Evolutionary conservation across 352 stramenopile genomes (phyloP).

Genomic region (Globisporangium nodosum): DNA sequence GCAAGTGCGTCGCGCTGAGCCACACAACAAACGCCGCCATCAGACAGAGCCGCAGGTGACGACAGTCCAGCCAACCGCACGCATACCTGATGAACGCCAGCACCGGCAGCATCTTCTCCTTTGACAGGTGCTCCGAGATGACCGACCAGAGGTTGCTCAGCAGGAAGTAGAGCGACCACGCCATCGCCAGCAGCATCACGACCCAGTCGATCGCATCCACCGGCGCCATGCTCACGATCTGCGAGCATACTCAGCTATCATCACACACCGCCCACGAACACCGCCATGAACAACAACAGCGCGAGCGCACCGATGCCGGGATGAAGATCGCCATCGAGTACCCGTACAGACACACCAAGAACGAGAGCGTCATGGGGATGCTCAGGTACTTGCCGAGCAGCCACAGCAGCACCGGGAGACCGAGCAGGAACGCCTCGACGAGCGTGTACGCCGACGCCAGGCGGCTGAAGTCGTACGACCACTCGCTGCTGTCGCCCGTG

Average conservation of each 20-base stretch:
- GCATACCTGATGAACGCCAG: conserved; percentile 73
- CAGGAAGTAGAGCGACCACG: conserved; percentile 83
- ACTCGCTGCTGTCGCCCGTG: conserved; percentile 44
- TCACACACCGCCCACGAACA: neutral
- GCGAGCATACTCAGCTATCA: neutral
- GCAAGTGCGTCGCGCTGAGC: conserved; percentile 63
- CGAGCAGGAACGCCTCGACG: conserved; percentile 71
- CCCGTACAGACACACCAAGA: conserved; percentile 80
- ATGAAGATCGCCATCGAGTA: conserved; percentile 85
- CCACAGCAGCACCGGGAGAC: conserved; percentile 73
- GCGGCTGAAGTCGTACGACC: conserved; percentile 81
- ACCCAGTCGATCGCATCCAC: conserved; percentile 78
- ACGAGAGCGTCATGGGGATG: conserved; percentile 71
- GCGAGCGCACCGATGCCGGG: conserved; percentile 48
- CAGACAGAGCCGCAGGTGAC: neutral
- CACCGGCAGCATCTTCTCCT: conserved; percentile 85
- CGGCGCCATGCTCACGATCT: conserved; percentile 77
- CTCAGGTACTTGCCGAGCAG: conserved; percentile 72
- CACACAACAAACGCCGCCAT: neutral
- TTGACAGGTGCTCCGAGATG: conserved; percentile 73
- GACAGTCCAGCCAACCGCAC: neutral
- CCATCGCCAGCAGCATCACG: conserved; percentile 71
- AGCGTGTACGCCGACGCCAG: conserved; percentile 74
- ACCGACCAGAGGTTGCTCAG: conserved; percentile 72
- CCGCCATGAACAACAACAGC: conserved; percentile 5